phyloP scores from a whole-genome alignment of 2,329 filamentous ascomycete species.

The Aspergillus persii region DNA sequence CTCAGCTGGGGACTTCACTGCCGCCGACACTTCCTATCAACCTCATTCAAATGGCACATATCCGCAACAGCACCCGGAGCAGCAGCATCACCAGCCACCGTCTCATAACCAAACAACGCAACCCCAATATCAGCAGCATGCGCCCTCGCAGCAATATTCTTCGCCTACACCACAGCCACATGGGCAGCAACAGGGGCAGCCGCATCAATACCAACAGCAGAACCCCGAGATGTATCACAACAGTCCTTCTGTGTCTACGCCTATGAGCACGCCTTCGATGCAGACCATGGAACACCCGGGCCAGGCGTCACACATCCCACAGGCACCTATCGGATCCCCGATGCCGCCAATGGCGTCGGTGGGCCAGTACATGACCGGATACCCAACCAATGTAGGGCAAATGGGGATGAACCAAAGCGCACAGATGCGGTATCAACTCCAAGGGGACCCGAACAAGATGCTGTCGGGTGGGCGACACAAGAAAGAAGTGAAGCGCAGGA shows the following conservation, averaged over 20 bases:
- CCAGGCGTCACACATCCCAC: constrained; percentile 35
- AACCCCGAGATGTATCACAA: constrained; percentile 35
- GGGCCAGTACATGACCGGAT: constrained; percentile 54
- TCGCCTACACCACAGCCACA: constrained; percentile 27
- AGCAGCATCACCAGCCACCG: constrained; percentile 20
- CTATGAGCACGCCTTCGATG: constrained; percentile 20
- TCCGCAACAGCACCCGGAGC: constrained; percentile 19
- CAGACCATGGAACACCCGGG: constrained; percentile 22
- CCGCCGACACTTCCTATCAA: constrained; percentile 44
- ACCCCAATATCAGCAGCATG: constrained; percentile 12
- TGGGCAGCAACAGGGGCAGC: constrained; percentile 27
- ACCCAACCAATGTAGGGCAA: constrained; percentile 32
- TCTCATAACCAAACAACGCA: constrained; percentile 7
- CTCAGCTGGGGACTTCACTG: constrained; percentile 26
- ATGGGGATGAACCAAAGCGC: constrained; percentile 40
- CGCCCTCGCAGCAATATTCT: constrained; percentile 13
- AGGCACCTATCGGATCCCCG: constrained; percentile 51
- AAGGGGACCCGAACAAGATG: constrained; percentile 51
- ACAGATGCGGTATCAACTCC: constrained; percentile 54
- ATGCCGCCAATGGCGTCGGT: constrained; percentile 54
- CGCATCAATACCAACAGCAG: constrained; percentile 30
- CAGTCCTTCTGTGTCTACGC: constrained; percentile 17
- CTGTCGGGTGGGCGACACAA: constrained; percentile 62
- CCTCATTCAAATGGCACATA: constrained; percentile 42
- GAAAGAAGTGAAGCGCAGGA: constrained; percentile 73